Evolutionary conservation across 1,284 basidiomycete species (phyloP).

Genomic region (Porogramme epimiltina): DNA sequence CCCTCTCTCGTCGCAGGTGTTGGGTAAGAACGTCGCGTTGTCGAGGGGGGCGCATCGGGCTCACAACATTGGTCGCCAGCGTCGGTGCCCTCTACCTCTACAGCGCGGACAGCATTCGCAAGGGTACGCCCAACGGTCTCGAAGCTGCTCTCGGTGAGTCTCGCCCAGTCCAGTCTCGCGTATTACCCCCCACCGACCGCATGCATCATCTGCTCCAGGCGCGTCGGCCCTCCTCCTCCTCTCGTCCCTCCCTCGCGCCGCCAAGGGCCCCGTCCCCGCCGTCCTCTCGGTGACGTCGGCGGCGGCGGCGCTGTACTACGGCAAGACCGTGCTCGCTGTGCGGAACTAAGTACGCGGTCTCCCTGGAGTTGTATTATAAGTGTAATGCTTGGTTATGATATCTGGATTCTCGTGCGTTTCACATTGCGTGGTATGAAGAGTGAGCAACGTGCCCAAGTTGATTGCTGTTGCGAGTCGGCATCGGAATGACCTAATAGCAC

Average conservation of each 20-base stretch:
- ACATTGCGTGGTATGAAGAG: no score
- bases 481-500: no score
- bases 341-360: constrained; percentile 15
- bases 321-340: constrained; percentile 52
- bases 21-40: constrained; percentile 45
- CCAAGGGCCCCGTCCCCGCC: constrained; percentile 80
- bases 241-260: constrained; percentile 75
- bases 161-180: neutral
- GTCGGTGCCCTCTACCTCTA: constrained; percentile 79
- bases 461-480: no score
- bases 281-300: constrained; percentile 66
- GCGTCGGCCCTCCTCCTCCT: constrained; percentile 78
- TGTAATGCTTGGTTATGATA: constrained; percentile 13
- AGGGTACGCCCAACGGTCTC: constrained; percentile 70
- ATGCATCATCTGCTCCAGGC: constrained; percentile 41
- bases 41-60: neutral
- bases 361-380: constrained; percentile 11
- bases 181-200: constrained; percentile 2
- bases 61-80: constrained; percentile 34
- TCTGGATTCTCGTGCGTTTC: neutral
- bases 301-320: constrained; percentile 70
- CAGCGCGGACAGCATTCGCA: constrained; percentile 75
- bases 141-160: constrained; percentile 74
- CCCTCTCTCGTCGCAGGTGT: constrained; percentile 83
- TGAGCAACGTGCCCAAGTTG: no score